These are phyloP conservation scores for Nicotiana rustica DNA, from an alignment of 305 asterid species.

Conservation along the genomic window DNA sequence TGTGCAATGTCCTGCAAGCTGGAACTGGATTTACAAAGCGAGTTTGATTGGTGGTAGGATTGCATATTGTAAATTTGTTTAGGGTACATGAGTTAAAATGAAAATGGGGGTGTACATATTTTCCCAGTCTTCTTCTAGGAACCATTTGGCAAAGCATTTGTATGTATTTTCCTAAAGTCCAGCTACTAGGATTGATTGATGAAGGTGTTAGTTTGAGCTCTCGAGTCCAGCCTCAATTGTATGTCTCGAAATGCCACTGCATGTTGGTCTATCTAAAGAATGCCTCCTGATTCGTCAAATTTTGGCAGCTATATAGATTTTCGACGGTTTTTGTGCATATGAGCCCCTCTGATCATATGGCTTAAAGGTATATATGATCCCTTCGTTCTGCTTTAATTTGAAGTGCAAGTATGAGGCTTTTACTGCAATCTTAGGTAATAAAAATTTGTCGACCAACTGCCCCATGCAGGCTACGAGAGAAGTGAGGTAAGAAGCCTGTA, in stretches of 20 bases:
- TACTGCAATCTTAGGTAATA: neutral
- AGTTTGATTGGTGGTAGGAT: constrained; percentile 9
- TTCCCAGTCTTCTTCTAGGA: neutral
- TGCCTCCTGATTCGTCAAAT: neutral
- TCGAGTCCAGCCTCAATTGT: neutral
- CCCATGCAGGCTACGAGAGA: neutral
- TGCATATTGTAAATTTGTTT: neutral
- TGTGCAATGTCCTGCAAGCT: neutral
- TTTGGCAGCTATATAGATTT: neutral
- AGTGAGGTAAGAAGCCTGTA: neutral
- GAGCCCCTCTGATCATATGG: neutral
- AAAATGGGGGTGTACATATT: constrained; percentile 16
- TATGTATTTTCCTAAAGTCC: constrained; percentile 17
- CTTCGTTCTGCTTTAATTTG: neutral
- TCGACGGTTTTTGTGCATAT: neutral
- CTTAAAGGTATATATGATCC: neutral
- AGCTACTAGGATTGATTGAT: neutral
- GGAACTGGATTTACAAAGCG: neutral
- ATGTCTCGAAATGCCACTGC: neutral
- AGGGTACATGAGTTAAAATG: neutral
- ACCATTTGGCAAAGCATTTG: neutral
- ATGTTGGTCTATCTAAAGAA: neutral
- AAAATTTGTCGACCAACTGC: neutral
- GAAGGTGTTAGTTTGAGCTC: neutral
- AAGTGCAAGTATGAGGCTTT: neutral